Evolutionary conservation across 2,329 filamentous ascomycete genomes (phyloP), one percentile per base, ranked within the genome.

Genomic region (Diplodia mutila): DNA sequence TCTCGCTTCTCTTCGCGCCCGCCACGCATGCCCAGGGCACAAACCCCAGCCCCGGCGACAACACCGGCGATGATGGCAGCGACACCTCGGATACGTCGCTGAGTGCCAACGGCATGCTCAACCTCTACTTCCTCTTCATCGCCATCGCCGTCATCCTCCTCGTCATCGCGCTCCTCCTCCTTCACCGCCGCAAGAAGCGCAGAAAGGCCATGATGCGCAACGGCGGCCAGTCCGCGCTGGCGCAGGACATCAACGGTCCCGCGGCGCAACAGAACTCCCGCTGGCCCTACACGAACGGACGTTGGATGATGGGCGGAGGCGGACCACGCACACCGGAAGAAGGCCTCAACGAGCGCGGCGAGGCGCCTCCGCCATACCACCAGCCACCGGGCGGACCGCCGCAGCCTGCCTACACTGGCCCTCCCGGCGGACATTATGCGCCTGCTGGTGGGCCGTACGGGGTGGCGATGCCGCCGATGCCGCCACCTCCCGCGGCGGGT

Each of bases 351-450:
- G 88, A 90, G 78, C 76, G 84, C 52, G 89, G 88, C 32, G 87
- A 90, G 75, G 86, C 88, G 11, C 89, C 89, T 61, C 89, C 89
- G 57, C 87, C 88, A 0, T 91, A 91, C 74, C 80, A 72, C 71
- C 79, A 67, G n/a, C 57, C 66, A 18, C 59, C 57, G 1, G 46
- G 54, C 18, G 54, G 52, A 8, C 46, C 54, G 21, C 52, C 63
- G 37, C 51, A 52, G 37, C 21, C 37, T 18, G 48, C 63, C 7
- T 63, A 63, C 46, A 39, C 37, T 23, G 51, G 51, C 5, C 48
- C 63, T 16, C 27, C 42, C 9, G 32, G 42, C 29, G 53, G 27
- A 2, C n/a, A 37, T 12, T 51, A 16, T 21, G 46, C 29, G 25
- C 37, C 39, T 11, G 23, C 32, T 9, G 12, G 34, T 7, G 27